These are phyloP conservation scores for Ichthyophthirius multifiliis DNA, from an alignment of 169 alveolate genomes.

Conservation along the genomic window DNA sequence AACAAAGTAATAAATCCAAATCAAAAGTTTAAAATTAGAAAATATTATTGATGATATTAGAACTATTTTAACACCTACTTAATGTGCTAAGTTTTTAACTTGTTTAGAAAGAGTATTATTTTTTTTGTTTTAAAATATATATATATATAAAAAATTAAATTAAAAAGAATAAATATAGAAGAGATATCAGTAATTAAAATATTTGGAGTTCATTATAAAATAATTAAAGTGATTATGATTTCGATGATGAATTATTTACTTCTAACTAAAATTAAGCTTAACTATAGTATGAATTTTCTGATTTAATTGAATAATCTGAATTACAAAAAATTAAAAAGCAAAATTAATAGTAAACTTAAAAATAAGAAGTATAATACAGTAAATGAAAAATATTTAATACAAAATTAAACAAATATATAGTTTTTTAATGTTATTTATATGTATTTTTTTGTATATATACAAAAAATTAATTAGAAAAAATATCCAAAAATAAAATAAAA, in stretches of 20 bases:
- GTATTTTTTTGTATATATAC: too few species aligned
- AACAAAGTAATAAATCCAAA: constrained; percentile 18
- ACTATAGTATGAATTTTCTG: too few species aligned
- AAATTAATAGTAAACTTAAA: too few species aligned
- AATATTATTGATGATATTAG: constrained; percentile 39
- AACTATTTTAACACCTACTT: constrained; percentile 20
- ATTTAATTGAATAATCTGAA: too few species aligned
- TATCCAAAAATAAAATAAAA: too few species aligned
- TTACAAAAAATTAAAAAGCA: too few species aligned
- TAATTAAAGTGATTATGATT: neutral
- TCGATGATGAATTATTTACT: constrained; percentile 13
- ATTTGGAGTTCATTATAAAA: constrained; percentile 27
- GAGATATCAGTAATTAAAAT: constrained; percentile 20
- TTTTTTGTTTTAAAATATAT: neutral
- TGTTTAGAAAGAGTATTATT: constrained; percentile 27
- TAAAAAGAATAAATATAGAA: constrained; percentile 48
- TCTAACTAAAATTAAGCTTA: too few species aligned
- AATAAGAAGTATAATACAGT: too few species aligned
- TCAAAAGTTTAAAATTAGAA: constrained; percentile 21
- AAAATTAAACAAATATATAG: too few species aligned
- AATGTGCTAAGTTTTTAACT: constrained; percentile 34
- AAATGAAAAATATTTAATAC: too few species aligned
- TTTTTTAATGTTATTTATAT: too few species aligned
- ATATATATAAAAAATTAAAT: neutral
- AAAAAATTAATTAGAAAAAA: too few species aligned